Percentiles rank a stretch among this genome's conserved stretches.
Conservation (phyloP, 2,329 filamentous ascomycete genomes). For the Pezicula neosporulosa region DNA sequence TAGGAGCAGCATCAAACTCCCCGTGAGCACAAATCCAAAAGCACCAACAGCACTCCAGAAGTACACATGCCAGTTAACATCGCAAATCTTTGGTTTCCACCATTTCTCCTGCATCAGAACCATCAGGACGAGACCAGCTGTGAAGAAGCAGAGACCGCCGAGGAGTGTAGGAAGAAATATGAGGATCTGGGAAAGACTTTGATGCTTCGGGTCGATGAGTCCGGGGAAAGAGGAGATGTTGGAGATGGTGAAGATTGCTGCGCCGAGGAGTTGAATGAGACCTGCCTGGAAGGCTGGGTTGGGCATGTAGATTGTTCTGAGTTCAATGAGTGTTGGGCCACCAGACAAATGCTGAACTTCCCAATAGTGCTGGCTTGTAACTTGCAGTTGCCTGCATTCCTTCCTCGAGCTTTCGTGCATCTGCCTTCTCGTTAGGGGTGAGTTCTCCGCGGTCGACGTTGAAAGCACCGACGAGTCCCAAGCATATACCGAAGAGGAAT, state of each 20-base stretch:
- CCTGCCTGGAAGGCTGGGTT: conserved; percentile 3
- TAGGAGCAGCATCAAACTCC: neutral
- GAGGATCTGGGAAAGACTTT: neutral
- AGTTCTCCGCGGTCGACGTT: neutral
- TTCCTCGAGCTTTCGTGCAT: neutral
- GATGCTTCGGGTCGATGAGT: neutral
- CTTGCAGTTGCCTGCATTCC: neutral
- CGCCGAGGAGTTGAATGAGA: conserved; percentile 1
- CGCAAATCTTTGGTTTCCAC: neutral
- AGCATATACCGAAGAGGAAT: neutral
- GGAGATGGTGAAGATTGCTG: neutral
- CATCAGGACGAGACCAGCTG: neutral
- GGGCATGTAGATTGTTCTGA: neutral
- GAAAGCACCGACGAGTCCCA: conserved; percentile 1
- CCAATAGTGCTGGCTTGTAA: conserved; percentile 1
- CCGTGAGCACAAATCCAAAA: neutral
- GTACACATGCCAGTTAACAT: conserved; percentile 1
- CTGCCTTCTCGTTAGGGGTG: neutral
- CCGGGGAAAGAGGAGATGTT: neutral
- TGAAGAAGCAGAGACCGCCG: neutral
- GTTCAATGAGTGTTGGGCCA: neutral
- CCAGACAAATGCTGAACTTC: conserved; percentile 1
- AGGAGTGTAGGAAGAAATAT: neutral
- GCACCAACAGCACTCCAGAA: neutral
- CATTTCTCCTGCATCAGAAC: neutral